Conservation (phyloP, 306 rosid genomes). For the Sindora glabra region DNA sequence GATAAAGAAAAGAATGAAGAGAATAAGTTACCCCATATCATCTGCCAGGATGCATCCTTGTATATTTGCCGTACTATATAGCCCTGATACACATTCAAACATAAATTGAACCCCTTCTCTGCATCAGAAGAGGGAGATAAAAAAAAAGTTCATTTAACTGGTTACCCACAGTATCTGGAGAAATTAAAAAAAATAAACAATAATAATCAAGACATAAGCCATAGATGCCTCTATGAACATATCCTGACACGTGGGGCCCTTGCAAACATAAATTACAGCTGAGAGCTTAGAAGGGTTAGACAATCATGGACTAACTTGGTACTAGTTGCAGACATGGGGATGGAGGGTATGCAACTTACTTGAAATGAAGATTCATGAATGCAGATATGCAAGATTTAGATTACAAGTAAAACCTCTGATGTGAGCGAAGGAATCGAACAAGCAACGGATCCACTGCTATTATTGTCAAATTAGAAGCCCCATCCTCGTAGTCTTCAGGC, state of each 20-base stretch:
- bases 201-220: background rate
- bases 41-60: slow-evolving; percentile 95
- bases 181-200: background rate
- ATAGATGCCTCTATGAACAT: slow-evolving; percentile 1
- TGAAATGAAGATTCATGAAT: no score
- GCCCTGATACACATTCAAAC: slow-evolving; percentile 88
- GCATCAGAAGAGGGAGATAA: slow-evolving; percentile 20
- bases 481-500: slow-evolving; percentile 39
- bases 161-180: background rate
- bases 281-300: background rate
- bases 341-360: background rate
- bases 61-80: slow-evolving; percentile 43
- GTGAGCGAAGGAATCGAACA: slow-evolving; percentile 83
- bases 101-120: slow-evolving; percentile 97
- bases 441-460: slow-evolving; percentile 74
- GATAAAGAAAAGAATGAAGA: background rate
- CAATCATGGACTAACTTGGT: background rate
- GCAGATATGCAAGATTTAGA: background rate
- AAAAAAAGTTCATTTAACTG: slow-evolving; percentile 7
- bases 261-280: background rate
- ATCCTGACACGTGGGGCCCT: background rate
- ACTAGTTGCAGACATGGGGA: background rate
- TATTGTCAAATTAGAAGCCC: slow-evolving; percentile 23
- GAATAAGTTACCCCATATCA: slow-evolving; percentile 77
- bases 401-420: slow-evolving; percentile 59